Percentiles rank a stretch among this genome's conserved stretches.
Evolutionary conservation across 108 stramenopile species (phyloP).

Genomic region (Epipyxis sp.): DNA sequence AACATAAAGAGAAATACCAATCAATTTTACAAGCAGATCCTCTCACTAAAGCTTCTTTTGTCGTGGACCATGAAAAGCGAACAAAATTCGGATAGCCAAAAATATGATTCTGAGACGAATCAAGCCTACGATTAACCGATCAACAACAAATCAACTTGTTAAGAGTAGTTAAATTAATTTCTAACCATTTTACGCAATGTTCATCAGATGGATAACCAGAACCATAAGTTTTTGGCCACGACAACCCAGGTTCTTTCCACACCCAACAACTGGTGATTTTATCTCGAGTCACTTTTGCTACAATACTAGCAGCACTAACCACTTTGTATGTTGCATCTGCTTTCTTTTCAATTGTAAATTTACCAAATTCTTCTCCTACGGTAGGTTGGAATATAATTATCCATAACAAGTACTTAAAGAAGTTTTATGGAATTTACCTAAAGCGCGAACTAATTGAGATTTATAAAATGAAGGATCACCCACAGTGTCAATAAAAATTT

Average conservation of each 20-base stretch:
- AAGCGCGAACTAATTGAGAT: slow-evolving; percentile 28
- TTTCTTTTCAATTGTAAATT: slow-evolving; percentile 34
- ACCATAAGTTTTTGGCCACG: slow-evolving; percentile 37
- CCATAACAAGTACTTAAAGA: too few species aligned
- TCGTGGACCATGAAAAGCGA: slow-evolving; percentile 53
- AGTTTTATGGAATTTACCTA: too few species aligned
- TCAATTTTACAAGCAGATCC: not conserved
- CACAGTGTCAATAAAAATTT: slow-evolving; percentile 53
- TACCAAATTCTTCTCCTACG: slow-evolving; percentile 33
- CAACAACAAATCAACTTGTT: not conserved
- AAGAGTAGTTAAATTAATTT: not conserved
- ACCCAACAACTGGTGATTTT: slow-evolving; percentile 40
- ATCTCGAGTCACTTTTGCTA: slow-evolving; percentile 54
- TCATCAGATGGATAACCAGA: slow-evolving; percentile 51
- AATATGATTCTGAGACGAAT: slow-evolving; percentile 26
- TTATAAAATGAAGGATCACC: slow-evolving; percentile 51
- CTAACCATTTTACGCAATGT: slow-evolving; percentile 38
- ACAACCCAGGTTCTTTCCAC: slow-evolving; percentile 38
- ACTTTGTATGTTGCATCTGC: slow-evolving; percentile 57
- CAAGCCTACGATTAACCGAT: slow-evolving; percentile 27
- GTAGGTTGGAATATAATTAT: too few species aligned
- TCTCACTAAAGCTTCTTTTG: slow-evolving; percentile 28
- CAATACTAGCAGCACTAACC: slow-evolving; percentile 53
- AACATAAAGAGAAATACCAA: not conserved
- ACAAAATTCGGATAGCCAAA: slow-evolving; percentile 50